A percentile compares a stretch with the other conserved stretches of the same genome.
phyloP scores from a whole-genome alignment of 768 basidiomycete genomes.

The Harrya chromipes region DNA sequence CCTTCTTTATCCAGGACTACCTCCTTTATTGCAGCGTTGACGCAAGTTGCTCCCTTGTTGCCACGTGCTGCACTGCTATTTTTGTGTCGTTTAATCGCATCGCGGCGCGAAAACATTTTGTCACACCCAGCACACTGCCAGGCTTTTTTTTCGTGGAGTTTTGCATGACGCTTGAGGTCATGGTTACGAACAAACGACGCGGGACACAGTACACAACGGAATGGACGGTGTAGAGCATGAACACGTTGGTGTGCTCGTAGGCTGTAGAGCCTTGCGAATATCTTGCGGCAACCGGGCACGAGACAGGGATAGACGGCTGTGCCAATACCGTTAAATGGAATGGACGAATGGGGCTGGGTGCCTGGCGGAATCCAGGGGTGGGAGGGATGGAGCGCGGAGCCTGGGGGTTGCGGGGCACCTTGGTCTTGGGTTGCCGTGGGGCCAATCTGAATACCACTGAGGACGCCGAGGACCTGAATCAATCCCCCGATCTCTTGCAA shows the following conservation, averaged over 20 bases:
- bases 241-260: conserved; percentile 70
- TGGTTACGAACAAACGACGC: conserved; percentile 78
- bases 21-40: conserved; percentile 58
- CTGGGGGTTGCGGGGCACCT: conserved; percentile 20
- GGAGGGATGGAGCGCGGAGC: conserved; percentile 34
- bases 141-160: conserved; percentile 67
- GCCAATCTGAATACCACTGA: conserved; percentile 72
- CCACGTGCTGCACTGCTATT: conserved; percentile 53
- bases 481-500: conserved; percentile 78
- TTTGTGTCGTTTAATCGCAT: conserved; percentile 78
- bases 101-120: conserved; percentile 72
- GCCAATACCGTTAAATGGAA: conserved; percentile 48
- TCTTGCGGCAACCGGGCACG: conserved; percentile 61
- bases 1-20: conserved; percentile 46
- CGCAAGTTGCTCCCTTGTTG: conserved; percentile 49
- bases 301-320: conserved; percentile 82
- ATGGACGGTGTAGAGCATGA: conserved; percentile 64
- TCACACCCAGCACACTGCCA: conserved; percentile 74
- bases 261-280: conserved; percentile 64
- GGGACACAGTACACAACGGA: conserved; percentile 60
- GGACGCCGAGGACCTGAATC: conserved; percentile 77
- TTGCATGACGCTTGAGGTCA: conserved; percentile 75
- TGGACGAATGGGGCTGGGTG: conserved; percentile 19
- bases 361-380: conserved; percentile 31
- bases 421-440: conserved; percentile 34